Evolutionary conservation across 2,329 filamentous ascomycete genomes (phyloP).

Genomic region (Fusarium marasasianum): DNA sequence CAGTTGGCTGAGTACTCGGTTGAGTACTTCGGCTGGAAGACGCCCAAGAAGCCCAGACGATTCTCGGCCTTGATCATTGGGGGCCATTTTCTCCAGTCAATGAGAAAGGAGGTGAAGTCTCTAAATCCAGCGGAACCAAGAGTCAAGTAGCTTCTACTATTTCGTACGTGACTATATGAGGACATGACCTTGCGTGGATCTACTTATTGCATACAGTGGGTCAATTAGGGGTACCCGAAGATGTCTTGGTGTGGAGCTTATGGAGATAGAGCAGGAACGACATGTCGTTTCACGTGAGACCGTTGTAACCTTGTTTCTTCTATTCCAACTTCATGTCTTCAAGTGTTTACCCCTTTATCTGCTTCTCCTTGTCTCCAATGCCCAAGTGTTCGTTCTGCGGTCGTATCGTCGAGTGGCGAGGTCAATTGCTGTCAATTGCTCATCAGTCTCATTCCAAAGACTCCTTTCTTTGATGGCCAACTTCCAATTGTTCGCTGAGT

Average conservation of each 20-base stretch:
- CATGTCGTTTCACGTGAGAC: slow-evolving; percentile 13
- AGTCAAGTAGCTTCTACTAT: too few species aligned
- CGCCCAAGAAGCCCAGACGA: too few species aligned
- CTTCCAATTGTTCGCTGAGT: background rate
- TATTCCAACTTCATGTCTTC: background rate
- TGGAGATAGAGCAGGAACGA: background rate
- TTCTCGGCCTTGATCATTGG: too few species aligned
- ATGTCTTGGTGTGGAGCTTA: slow-evolving; percentile 3
- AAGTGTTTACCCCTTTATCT: fast-evolving
- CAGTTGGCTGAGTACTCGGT: too few species aligned
- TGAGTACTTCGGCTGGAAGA: too few species aligned
- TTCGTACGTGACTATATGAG: background rate
- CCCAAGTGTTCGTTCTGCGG: background rate
- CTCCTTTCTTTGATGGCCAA: background rate
- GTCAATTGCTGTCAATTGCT: background rate
- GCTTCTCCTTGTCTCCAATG: too few species aligned
- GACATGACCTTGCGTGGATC: background rate
- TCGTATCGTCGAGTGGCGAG: background rate
- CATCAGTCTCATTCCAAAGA: background rate
- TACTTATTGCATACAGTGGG: background rate
- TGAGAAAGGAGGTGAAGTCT: too few species aligned
- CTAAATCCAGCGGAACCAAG: too few species aligned
- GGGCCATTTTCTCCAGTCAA: too few species aligned
- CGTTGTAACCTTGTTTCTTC: background rate
- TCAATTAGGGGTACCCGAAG: too few species aligned